Percentiles rank a stretch among this genome's conserved stretches.
Evolutionary conservation across 257 asterid species (phyloP).

Genomic region (Anisodus tanguticus): DNA sequence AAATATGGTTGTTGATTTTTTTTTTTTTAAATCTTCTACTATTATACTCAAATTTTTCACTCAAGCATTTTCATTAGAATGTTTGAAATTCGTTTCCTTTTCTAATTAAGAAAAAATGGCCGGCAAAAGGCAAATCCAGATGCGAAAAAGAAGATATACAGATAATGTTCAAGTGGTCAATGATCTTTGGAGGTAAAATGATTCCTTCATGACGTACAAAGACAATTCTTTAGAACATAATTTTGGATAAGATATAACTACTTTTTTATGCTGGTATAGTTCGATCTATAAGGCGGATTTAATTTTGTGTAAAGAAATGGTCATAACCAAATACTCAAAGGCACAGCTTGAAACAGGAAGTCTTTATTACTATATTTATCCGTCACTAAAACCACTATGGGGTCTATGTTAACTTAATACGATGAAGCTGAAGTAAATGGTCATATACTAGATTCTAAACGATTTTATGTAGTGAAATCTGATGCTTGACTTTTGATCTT

Average conservation of each 20-base stretch:
- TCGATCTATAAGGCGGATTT: not conserved
- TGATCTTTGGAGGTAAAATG: conserved; percentile 25
- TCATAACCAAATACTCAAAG: conserved; percentile 9
- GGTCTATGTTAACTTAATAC: no score
- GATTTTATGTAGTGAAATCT: conserved; percentile 11
- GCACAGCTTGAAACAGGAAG: not conserved
- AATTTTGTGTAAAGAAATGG: conserved; percentile 14
- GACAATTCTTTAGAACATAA: conserved; percentile 26
- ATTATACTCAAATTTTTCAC: not conserved
- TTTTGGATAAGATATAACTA: conserved; percentile 13
- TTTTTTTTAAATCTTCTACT: not conserved
- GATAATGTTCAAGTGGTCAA: conserved; percentile 29
- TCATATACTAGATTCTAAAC: not conserved
- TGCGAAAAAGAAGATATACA: not conserved
- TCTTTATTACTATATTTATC: no score
- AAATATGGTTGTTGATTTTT: not conserved
- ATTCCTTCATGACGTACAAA: conserved; percentile 20
- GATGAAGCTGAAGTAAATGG: no score
- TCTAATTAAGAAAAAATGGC: conserved; percentile 14
- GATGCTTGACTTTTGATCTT: not conserved
- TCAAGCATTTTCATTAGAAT: not conserved
- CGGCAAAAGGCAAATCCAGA: conserved; percentile 22
- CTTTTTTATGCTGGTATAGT: conserved; percentile 13
- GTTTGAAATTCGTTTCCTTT: not conserved
- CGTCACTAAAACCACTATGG: no score